phyloP scores from a whole-genome alignment of 441 rosid genomes.

The Rhodomyrtus psidioides region DNA sequence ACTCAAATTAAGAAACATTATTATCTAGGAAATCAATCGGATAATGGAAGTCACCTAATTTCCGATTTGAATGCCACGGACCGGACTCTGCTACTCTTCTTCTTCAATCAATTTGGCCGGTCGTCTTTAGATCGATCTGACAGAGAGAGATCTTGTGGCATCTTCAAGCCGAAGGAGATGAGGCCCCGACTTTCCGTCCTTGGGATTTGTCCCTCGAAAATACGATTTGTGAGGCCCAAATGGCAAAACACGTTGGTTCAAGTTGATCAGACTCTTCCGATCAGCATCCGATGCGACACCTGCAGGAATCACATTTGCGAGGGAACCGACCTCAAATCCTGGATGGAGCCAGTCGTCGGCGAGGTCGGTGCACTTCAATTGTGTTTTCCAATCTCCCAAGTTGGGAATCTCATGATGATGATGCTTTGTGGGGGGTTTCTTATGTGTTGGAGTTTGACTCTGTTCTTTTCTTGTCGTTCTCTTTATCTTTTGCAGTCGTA shows the following conservation, averaged over 20 bases:
- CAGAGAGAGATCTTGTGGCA: neutral
- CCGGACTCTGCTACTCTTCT: no score
- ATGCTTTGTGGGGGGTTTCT: neutral
- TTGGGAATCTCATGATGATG: neutral
- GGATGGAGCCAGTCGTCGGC: slow-evolving; percentile 1
- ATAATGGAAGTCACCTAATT: no score
- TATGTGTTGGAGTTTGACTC: neutral
- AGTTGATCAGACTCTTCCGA: neutral
- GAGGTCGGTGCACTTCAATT: neutral
- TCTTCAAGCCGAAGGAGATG: neutral
- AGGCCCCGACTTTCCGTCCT: no score
- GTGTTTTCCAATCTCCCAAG: neutral
- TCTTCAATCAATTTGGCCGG: no score
- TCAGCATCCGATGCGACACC: slow-evolving; percentile 61
- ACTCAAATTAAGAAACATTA: no score
- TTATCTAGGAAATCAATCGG: no score
- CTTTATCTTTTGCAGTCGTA: slow-evolving; percentile 33
- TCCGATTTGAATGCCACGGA: no score
- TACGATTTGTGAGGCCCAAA: neutral
- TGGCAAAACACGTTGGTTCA: slow-evolving; percentile 29
- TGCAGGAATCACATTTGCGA: slow-evolving; percentile 48
- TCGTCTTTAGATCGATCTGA: neutral
- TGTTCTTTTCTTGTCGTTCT: neutral
- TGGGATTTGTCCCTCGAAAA: neutral
- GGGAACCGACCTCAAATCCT: neutral